Conservation (phyloP, 345 rosid genomes). For the Gossypium anomalum region DNA sequence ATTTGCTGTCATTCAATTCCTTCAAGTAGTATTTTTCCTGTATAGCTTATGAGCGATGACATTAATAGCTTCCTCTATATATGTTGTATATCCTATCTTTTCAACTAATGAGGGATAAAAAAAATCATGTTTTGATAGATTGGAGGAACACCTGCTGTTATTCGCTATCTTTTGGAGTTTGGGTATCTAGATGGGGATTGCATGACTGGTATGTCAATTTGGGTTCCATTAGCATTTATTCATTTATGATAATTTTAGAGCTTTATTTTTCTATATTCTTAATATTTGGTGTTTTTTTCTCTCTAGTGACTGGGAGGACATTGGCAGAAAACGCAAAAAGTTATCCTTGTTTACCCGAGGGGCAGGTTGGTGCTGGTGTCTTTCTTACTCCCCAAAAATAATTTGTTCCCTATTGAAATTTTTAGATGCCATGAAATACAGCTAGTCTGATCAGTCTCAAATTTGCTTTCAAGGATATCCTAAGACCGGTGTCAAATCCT, state of each 20-base stretch:
- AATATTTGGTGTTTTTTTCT: slow-evolving; percentile 16
- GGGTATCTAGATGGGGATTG: slow-evolving; percentile 67
- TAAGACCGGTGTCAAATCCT: slow-evolving; percentile 73
- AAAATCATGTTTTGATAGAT: slow-evolving; percentile 33
- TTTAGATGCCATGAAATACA: not conserved
- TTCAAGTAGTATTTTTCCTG: not conserved
- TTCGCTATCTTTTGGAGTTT: slow-evolving; percentile 60
- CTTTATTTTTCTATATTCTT: not conserved
- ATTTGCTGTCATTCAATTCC: not conserved
- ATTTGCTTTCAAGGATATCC: slow-evolving; percentile 49
- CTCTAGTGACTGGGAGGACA: slow-evolving; percentile 86
- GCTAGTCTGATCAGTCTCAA: not conserved
- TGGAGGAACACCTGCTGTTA: slow-evolving; percentile 78
- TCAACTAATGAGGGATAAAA: not conserved
- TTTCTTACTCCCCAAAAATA: not conserved
- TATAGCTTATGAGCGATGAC: not conserved
- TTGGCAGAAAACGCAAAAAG: slow-evolving; percentile 69
- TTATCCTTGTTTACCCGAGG: slow-evolving; percentile 66
- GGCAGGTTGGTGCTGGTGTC: slow-evolving; percentile 52
- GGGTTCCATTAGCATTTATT: slow-evolving; percentile 6
- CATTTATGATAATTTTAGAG: not conserved
- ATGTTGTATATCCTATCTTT: not conserved
- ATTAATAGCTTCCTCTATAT: not conserved
- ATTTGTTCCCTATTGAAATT: not conserved
- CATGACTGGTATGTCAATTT: slow-evolving; percentile 55